phyloP scores from a whole-genome alignment of 2,329 filamentous ascomycete species.

The Sclerotinia spermophila region DNA sequence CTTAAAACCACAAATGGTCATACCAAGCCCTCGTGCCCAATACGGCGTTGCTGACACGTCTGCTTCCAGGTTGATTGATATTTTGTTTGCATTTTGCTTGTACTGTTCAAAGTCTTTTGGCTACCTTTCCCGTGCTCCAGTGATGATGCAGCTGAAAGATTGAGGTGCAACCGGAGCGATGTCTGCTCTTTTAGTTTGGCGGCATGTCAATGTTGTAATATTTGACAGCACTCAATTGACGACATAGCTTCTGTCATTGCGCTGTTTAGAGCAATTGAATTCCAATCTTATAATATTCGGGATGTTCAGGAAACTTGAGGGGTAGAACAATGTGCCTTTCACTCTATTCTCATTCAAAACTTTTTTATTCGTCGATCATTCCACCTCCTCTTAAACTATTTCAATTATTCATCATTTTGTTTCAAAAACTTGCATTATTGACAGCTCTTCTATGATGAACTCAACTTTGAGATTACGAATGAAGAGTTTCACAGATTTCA shows the following conservation, averaged over 20 bases:
- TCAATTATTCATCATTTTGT: not conserved
- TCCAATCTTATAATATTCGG: no score
- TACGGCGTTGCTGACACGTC: no score
- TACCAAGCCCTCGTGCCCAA: not conserved
- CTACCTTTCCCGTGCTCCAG: not conserved
- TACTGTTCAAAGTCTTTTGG: not conserved
- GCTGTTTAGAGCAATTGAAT: not conserved
- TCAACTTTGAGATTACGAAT: no score
- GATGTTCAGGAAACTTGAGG: no score
- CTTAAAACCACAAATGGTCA: not conserved
- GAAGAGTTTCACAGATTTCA: no score
- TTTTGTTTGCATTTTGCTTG: not conserved
- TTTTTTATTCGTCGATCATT: not conserved
- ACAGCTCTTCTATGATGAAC: not conserved
- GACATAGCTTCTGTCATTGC: not conserved
- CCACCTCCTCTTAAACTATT: no score
- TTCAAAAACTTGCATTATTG: not conserved
- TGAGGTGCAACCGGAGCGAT: not conserved
- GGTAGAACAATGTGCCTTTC: no score
- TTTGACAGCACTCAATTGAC: not conserved
- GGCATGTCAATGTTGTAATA: not conserved
- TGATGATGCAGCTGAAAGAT: not conserved
- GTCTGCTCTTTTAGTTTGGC: not conserved
- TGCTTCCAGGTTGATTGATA: not conserved
- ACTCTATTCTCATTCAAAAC: not conserved